Evolutionary conservation across 441 rosid genomes (phyloP).

Genomic region (Geranium incanum): DNA sequence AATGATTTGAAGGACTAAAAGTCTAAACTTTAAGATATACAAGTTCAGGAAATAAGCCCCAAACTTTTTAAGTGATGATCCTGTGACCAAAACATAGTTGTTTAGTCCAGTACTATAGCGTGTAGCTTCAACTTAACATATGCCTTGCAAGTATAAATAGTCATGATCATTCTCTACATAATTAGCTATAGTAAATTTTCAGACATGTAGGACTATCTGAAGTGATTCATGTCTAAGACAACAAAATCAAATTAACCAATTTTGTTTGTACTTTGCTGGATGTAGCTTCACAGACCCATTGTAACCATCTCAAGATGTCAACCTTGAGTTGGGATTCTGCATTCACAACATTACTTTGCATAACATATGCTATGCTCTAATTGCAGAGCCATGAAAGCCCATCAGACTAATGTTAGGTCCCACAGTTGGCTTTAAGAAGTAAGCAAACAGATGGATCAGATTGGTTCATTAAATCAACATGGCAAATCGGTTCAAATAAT

Average conservation of each 20-base stretch:
- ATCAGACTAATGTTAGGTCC: constrained; percentile 1
- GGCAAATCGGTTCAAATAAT: background rate
- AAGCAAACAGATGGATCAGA: background rate
- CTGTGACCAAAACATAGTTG: background rate
- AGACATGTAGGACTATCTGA: background rate
- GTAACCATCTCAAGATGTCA: background rate
- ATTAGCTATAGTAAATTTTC: background rate
- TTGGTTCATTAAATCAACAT: background rate
- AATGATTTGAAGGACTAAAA: background rate
- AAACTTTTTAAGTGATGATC: background rate
- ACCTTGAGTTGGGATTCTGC: background rate
- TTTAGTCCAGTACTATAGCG: background rate
- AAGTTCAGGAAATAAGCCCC: background rate
- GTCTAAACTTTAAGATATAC: background rate
- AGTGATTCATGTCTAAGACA: constrained; percentile 3
- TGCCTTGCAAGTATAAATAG: background rate
- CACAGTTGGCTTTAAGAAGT: background rate
- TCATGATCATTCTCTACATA: background rate
- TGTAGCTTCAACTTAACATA: background rate
- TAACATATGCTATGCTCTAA: background rate
- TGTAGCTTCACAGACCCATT: background rate
- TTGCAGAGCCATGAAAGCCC: constrained; percentile 4
- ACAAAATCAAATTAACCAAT: background rate
- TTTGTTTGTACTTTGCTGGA: background rate
- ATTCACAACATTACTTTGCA: background rate